These are phyloP conservation scores for Chlorencoelia australis DNA, from an alignment of 2,329 filamentous ascomycete genomes.

Conservation along the genomic window DNA sequence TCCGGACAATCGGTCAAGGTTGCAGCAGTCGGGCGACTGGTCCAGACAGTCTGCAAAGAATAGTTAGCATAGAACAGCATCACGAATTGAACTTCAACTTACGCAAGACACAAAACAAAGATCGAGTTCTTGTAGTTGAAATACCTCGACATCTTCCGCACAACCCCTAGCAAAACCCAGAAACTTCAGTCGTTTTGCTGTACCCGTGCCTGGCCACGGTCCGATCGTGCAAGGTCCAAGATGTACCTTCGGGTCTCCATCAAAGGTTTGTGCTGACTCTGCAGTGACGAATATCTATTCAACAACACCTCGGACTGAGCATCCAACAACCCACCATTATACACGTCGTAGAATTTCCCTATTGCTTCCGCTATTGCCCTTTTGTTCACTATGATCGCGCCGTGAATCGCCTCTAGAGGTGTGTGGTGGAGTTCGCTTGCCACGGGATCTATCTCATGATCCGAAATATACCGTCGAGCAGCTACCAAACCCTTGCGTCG, in stretches of 20 bases:
- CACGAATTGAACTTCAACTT: background rate
- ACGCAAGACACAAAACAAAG: background rate
- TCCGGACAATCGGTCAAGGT: background rate
- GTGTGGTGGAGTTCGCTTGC: background rate
- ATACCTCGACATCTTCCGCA: background rate
- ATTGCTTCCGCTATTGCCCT: background rate
- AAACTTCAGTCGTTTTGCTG: slow-evolving; percentile 2
- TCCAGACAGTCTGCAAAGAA: background rate
- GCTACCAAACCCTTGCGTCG: background rate
- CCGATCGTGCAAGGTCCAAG: background rate
- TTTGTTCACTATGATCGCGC: background rate
- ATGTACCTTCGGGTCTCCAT: slow-evolving; percentile 1
- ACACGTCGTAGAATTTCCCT: background rate
- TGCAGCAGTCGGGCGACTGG: background rate
- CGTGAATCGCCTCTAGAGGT: background rate
- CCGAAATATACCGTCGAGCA: background rate
- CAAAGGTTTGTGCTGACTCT: background rate
- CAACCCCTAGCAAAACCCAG: background rate
- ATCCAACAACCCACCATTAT: background rate
- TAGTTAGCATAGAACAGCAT: too few species aligned
- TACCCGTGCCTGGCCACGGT: background rate
- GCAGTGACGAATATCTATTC: slow-evolving; percentile 1
- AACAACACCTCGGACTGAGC: background rate
- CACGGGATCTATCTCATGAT: background rate
- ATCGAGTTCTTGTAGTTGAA: slow-evolving; percentile 2